phyloP scores from a whole-genome alignment of 305 asterid genomes.

The Fraxinus sp. region DNA sequence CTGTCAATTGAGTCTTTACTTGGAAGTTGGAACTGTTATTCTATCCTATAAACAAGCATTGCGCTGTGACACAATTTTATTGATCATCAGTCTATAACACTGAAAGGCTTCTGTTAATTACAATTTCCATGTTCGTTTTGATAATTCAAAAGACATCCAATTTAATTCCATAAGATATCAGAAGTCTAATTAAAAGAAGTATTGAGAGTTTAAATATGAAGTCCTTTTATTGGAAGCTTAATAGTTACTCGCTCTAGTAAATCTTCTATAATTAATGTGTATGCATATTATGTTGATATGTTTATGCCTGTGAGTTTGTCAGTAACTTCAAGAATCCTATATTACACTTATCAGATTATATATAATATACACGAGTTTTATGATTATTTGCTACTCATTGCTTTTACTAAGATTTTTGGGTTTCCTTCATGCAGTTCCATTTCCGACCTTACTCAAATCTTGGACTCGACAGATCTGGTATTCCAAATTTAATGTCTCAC shows the following conservation, averaged over 20 bases:
- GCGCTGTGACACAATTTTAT: neutral
- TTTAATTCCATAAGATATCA: neutral
- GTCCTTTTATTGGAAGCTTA: neutral
- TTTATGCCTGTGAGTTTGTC: neutral
- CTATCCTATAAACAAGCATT: neutral
- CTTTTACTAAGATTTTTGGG: neutral
- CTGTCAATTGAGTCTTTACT: neutral
- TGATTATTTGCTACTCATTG: neutral
- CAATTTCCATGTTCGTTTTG: neutral
- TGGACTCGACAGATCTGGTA: constrained; percentile 70
- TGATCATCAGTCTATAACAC: neutral
- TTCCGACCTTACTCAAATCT: constrained; percentile 79
- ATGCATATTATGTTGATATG: neutral
- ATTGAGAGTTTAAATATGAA: neutral
- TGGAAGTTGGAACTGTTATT: neutral
- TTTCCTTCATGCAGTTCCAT: constrained; percentile 44
- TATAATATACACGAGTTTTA: neutral
- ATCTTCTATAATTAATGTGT: neutral
- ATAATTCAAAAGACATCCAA: neutral
- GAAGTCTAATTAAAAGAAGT: neutral
- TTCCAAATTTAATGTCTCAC: constrained; percentile 54
- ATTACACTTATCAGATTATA: neutral
- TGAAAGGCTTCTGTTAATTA: neutral
- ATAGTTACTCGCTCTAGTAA: neutral
- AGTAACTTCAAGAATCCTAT: neutral